phyloP scores from a whole-genome alignment of 371 early-diverging fungal genomes.

The Mucor lusitanicus region DNA sequence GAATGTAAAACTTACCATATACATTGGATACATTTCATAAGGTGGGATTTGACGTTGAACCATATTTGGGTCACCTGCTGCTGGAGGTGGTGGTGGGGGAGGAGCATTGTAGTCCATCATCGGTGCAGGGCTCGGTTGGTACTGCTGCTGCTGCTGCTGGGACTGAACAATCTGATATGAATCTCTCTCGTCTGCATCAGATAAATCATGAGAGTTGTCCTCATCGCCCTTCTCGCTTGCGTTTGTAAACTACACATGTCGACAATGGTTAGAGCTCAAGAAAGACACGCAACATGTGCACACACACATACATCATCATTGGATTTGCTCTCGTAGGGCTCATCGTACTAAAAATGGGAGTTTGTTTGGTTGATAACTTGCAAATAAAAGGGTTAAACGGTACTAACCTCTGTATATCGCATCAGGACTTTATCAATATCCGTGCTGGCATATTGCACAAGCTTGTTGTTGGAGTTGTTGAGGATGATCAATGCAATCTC shows the following conservation, averaged over 20 bases:
- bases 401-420: conserved; percentile 82
- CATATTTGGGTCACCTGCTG: conserved; percentile 3
- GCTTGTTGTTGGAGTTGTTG: conserved; percentile 83
- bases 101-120: conserved; percentile 6
- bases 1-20: conserved; percentile 14
- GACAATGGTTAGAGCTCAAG: not conserved
- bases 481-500: conserved; percentile 95
- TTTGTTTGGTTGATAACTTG: not conserved
- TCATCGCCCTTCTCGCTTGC: conserved; percentile 19
- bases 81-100: too few species aligned
- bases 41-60: conserved; percentile 7
- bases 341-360: conserved; percentile 52
- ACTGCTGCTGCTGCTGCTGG: conserved; percentile 7
- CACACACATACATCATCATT: conserved; percentile 57
- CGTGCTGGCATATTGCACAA: conserved; percentile 88
- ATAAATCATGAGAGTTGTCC: conserved; percentile 14
- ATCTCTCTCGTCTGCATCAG: conserved; percentile 9
- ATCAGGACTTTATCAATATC: conserved; percentile 92
- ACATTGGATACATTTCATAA: conserved; percentile 23
- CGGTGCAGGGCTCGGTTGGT: conserved; percentile 14
- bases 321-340: conserved; percentile 66
- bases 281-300: too few species aligned
- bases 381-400: not conserved
- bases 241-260: conserved; percentile 22
- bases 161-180: conserved; percentile 9